Evolutionary conservation across 2,329 filamentous ascomycete genomes (phyloP).

Genomic region (Pyricularia grisea): DNA sequence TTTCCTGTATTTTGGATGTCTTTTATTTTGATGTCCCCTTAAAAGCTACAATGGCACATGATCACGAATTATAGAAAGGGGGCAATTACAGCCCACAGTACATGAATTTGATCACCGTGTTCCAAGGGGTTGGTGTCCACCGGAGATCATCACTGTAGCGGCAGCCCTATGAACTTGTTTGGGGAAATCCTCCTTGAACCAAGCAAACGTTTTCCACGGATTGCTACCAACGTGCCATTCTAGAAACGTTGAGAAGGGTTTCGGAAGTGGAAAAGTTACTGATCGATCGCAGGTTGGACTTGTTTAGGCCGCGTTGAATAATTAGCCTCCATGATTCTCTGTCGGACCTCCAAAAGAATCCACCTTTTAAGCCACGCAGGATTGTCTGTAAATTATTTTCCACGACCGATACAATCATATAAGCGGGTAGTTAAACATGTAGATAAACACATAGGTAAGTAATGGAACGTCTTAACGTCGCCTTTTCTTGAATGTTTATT

Average conservation of each 20-base stretch:
- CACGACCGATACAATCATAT: too few species aligned
- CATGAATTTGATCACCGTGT: neutral
- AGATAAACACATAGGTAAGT: too few species aligned
- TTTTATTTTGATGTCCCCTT: neutral
- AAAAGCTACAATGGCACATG: neutral
- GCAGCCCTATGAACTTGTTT: neutral
- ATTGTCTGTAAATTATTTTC: too few species aligned
- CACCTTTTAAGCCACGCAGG: too few species aligned
- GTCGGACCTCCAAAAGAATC: too few species aligned
- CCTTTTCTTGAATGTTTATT: neutral
- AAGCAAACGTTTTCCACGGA: neutral
- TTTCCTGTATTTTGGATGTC: neutral
- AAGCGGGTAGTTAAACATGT: too few species aligned
- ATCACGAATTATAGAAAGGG: neutral
- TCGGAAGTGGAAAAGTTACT: neutral
- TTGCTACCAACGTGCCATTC: neutral
- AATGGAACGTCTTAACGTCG: too few species aligned
- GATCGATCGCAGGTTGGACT: neutral
- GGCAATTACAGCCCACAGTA: neutral
- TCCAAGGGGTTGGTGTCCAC: neutral
- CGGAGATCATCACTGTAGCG: neutral
- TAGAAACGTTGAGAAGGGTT: neutral
- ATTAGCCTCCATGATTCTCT: too few species aligned
- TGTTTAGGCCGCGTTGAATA: too few species aligned
- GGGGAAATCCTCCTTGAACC: neutral